These are phyloP conservation scores for Xylaria nigripes DNA, from an alignment of 495 filamentous ascomycete genomes.

Conservation along the genomic window DNA sequence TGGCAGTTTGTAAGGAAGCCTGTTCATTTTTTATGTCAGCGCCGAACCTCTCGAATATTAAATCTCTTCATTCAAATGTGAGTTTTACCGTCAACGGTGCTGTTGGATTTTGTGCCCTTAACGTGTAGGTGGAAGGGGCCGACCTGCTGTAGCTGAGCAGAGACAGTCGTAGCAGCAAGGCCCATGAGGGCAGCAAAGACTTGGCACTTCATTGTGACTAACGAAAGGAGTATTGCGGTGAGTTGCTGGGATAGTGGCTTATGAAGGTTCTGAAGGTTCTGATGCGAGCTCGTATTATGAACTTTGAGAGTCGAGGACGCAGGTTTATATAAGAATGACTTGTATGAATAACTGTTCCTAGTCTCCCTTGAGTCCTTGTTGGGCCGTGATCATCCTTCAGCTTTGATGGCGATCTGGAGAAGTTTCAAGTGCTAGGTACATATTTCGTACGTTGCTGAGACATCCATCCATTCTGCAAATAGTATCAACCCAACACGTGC, in stretches of 20 bases:
- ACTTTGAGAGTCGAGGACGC: too few species aligned
- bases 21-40: constrained; percentile 16
- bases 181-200: constrained; percentile 20
- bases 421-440: neutral
- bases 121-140: constrained; percentile 37
- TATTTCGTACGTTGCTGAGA: too few species aligned
- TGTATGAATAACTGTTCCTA: too few species aligned
- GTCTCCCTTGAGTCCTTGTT: neutral
- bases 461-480: too few species aligned
- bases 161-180: constrained; percentile 22
- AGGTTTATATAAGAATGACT: too few species aligned
- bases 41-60: too few species aligned
- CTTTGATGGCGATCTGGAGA: neutral
- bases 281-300: too few species aligned
- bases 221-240: too few species aligned
- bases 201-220: constrained; percentile 25
- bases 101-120: constrained; percentile 13
- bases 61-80: constrained; percentile 6
- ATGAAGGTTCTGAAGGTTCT: too few species aligned
- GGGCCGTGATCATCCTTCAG: constrained; percentile 2
- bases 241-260: too few species aligned
- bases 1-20: constrained; percentile 43
- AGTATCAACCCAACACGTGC: too few species aligned
- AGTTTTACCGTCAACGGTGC: constrained; percentile 27
- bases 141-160: constrained; percentile 32